Evolutionary conservation across 805 yeast genomes (phyloP), one percentile per base, ranked within the genome.

Genomic region (Nakazawaea wickerhamii): DNA sequence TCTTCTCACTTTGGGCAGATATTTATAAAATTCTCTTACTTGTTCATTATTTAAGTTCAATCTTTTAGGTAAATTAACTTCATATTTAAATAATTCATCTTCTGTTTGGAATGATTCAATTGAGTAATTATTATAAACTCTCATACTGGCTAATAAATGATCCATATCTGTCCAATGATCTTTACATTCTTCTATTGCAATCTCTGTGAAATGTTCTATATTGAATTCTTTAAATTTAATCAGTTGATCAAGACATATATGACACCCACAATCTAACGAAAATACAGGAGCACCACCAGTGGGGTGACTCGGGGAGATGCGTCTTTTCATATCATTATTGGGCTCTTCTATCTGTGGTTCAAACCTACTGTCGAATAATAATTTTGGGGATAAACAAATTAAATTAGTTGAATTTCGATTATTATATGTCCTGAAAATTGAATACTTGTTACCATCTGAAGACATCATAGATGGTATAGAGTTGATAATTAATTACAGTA

Each of bases 1-100:
- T 18, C 43, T 32, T 33, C 43, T 32, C 27, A 40, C 43, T 15
- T 32, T 8, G 5, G 43, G 43, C 4, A 13, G 34, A 19, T 40
- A 39, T 13, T 6, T 20, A n/a, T 9, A 22, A 13, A 11, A n/a
- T 22, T 11, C 22, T 13, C 4, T 14, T 13, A 6, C 10, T 19
- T 31, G n/a, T 5, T 17, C 35, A 15, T 8, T 5, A 9, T 8
- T 14, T 17, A 17, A 17, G 4, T 36, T 3, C 21, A 13, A 10
- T 10, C 14, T 33, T 8, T 33, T 28, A 7, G 18, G 23, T n/a
- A 18, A 14, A 23, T 33, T 33, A 4, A 4, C 13, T 27, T 40
- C 43, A 17, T 40, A 40, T 19, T 5, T 18, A 14, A 26, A 40
- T 9, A 33, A 13, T 3, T 32, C 27, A 33, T 40, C 43, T 10